Evolutionary conservation across 163 green algal species (phyloP), one percentile per base, ranked within the genome.

Genomic region (Chloromonas sp.): DNA sequence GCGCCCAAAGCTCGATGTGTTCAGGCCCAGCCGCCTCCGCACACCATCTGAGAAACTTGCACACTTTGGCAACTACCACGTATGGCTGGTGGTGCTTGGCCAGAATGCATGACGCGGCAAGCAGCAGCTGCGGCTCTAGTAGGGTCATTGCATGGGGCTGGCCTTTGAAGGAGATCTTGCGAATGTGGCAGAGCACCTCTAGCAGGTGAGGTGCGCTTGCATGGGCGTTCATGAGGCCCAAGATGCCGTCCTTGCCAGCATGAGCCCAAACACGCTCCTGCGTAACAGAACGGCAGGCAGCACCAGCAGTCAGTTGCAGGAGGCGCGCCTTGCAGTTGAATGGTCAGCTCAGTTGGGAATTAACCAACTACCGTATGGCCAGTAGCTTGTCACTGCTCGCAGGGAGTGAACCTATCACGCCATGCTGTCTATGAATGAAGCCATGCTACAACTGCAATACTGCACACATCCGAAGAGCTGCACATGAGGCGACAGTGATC

Each of bases 181-280:
- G 78, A 58, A 81, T 81, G 57, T 61, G 57, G 78, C 78, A 81
- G 1, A 81, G 78, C n/a, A 81, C 78, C 57, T 81, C 78, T 2
- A 57, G 58, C 78, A 81, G 78, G 78, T 81, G 78, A 2, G 78
- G 3, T 57, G 15, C 14, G 78, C n/a, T 5, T 2, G 61, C 2
- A 58, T 5, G 3, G 36, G 78, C 57, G 78, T 81, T 60, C n/a
- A 81, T 36, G 15, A 81, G 57, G 1, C 1, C 36, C 2, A 81
- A 58, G 15, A 81, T 5, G n/a, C 57, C n/a, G 36, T 5, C 1
- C 78, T 81, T 81, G 78, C 78, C n/a, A 11, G 78, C 57, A 58
- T 81, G 78, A 58, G 15, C 58, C 78, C 78, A 81, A 2, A 81
- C 78, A 61, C 78, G 36, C n/a, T 2, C 78, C 78, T 81, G 78